Base-by-base conservation (phyloP, 805 yeast genomes). In the Barnettozyma pratensis region DNA sequence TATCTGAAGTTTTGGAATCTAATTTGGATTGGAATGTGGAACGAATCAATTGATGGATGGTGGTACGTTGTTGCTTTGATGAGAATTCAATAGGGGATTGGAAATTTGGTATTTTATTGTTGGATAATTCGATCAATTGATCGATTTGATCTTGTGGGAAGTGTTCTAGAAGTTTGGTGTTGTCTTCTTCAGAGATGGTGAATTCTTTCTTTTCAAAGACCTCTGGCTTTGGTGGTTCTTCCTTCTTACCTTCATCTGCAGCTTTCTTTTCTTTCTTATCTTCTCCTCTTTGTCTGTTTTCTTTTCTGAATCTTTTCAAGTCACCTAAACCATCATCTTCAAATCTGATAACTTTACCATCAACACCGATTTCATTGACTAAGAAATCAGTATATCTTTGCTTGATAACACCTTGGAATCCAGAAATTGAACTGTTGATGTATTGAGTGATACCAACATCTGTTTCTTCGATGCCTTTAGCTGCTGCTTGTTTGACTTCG, bases 301-400 rank as follows among this genome's bases (percentile, higher is more conserved):
- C 37, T 59, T 55, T 35, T 58, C 73, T 74, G 58, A 73, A 71
- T 57, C 71, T 80, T 65, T 73, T 75, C 67, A 68, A 74, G 46
- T 72, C 65, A 42, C 74, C 72, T 40, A 85, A 70, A 5, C 97
- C 97, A 46, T 80, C 78, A 59, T 91, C 96, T 8, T 69, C 63
- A 52, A 94, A 72, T 63, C 83, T 91, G 10, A 91, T 77, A 2
- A 90, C 96, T 2, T 77, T 67, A 1, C 87, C 95, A 26, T 78
- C 68, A 31, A 68, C 57, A 51, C 75, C 85, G 48, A 94, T 85
- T 66, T 94, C 99, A 66, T 90, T 88, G 41, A 94, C 99, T 62
- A 88, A 75, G 64, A 94, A 94, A 64, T 94, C 99, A 10, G 96
- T 84, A 67, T 90, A 91, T 52, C 97, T 73, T 61, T 87, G 96